Evolutionary conservation across 2,329 filamentous ascomycete genomes (phyloP).

Genomic region (Fusarium mangiferae): DNA sequence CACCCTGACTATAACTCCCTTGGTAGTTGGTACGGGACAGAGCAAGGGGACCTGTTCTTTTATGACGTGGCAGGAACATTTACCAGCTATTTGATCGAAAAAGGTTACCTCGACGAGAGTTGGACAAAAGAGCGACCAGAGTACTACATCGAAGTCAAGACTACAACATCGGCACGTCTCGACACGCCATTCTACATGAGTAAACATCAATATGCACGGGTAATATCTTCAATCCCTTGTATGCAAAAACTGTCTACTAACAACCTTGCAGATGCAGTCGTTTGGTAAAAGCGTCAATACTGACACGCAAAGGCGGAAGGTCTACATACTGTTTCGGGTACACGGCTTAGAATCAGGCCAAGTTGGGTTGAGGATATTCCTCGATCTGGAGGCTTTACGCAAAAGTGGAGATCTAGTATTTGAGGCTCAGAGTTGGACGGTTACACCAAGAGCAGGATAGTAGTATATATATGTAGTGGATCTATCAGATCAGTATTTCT

Average conservation of each 20-base stretch:
- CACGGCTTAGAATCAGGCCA: neutral
- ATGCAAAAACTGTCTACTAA: fast-evolving
- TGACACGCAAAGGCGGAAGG: neutral
- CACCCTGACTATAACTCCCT: neutral
- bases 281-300: neutral
- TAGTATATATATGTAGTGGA: no score
- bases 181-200: neutral
- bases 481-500: no score
- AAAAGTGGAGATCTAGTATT: neutral
- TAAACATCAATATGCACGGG: neutral
- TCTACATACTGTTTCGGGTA: fast-evolving
- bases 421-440: neutral
- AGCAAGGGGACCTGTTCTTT: neutral
- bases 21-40: neutral
- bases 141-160: neutral
- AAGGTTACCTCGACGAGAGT: fast-evolving
- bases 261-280: neutral
- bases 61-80: neutral
- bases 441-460: neutral
- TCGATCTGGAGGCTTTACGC: neutral
- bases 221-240: fast-evolving
- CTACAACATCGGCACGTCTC: neutral
- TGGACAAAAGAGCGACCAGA: neutral
- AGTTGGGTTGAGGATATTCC: neutral
- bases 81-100: neutral